Base-by-base conservation (phyloP, 2,329 filamentous ascomycete species). In the Cordyceps cateniannulata region DNA sequence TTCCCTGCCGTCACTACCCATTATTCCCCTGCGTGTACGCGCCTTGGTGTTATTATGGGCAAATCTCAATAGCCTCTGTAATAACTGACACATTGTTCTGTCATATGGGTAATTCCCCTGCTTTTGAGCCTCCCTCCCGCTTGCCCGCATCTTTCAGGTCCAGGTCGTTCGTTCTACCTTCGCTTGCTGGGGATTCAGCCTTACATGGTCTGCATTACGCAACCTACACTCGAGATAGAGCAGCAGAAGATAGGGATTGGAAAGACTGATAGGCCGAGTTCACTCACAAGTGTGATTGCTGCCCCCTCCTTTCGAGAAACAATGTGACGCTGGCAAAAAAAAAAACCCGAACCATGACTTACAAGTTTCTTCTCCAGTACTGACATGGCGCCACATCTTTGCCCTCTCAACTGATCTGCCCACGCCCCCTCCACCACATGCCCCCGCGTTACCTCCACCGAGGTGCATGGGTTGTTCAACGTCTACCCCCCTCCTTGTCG, bases 381-480 rank as follows among this genome's bases (percentile, higher is more conserved):
- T 55, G 10, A 14, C 32, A 57, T 40, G 22, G 54, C 45, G 44
- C 54, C 44, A 48, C 54, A 57, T 50, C 55, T 49, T 48, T 42
- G 32, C 55, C 32, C 44, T 58, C 32, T 57, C 14, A 27, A 25
- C 54, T 47, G 54, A 51, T 51, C 47, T 44, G 25, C 24, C 29
- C 47, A 58, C 56, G 18, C 56, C 56, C 32, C 32, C 45, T 24
- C 53, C 42, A 35, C 44, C 27, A 42, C 16, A n/a, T 9, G 42
- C 42, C 42, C 42, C 42, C 53, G 44, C 40, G 40, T 35, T 47
- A 45, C 52, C 40, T 55, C 38, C 52, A 55, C 52, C 40, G 29
- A 24, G 44, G 22, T 14, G 18, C 20, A 5, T 20, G 45, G 24
- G 32, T 24, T 29, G 10, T 29, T 32, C 47, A 3, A 51, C 20